A percentile compares a stretch with the other conserved stretches of the same genome.
Evolutionary conservation across 169 alveolate species (phyloP).

Genomic region (Eimeria necatrix): DNA sequence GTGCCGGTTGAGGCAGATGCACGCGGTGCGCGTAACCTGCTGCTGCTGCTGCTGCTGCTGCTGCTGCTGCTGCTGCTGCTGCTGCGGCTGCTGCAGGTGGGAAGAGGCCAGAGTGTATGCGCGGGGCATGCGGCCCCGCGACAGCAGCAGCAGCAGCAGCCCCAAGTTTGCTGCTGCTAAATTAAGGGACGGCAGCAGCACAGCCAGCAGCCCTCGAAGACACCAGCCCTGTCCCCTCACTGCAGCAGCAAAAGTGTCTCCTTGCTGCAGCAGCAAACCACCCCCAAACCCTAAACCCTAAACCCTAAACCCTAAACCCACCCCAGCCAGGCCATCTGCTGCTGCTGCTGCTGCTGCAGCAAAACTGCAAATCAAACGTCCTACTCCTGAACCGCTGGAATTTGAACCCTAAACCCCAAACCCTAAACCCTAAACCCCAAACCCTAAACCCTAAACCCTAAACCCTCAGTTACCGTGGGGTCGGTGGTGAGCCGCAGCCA

Average conservation of each 20-base stretch:
- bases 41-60: conserved; percentile 11
- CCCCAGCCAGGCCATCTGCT: no score
- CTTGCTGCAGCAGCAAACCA: no score
- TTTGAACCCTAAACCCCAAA: no score
- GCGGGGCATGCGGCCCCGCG: no score
- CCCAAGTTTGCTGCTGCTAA: conserved; percentile 48
- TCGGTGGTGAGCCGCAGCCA: not conserved
- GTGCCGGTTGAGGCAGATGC: no score
- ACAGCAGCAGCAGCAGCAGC: no score
- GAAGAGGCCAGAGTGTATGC: no score
- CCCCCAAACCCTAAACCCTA: not conserved
- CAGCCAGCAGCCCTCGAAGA: not conserved
- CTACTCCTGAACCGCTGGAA: no score
- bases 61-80: conserved; percentile 10
- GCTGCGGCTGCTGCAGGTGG: conserved; percentile 1
- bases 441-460: conserved; percentile 26
- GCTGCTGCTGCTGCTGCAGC: no score
- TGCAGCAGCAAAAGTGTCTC: no score
- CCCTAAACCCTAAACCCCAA: conserved; percentile 22
- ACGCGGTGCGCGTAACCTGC: conserved; percentile 19
- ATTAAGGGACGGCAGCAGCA: not conserved
- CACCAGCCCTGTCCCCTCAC: no score
- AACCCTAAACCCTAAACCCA: conserved; percentile 25
- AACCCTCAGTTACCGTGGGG: not conserved
- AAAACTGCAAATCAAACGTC: no score